Conservation (phyloP, 768 basidiomycete species). For the Cubamyces lactineus region DNA sequence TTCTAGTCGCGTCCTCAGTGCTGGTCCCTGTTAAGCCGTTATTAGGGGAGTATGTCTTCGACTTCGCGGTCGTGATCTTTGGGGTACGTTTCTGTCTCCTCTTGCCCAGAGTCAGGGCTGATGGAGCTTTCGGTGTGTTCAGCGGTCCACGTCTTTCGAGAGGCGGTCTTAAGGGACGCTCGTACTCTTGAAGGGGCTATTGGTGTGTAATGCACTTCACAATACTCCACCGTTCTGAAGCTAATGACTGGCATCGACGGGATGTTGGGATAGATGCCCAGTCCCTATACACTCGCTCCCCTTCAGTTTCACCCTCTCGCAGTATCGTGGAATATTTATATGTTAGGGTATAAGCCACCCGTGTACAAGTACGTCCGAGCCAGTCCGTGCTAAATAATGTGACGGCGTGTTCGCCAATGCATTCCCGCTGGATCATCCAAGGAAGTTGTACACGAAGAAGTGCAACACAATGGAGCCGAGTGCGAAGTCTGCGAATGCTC, state of each 20-base stretch:
- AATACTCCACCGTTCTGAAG: too few species aligned
- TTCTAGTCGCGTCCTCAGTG: conserved; percentile 6
- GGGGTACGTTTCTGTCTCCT: conserved; percentile 56
- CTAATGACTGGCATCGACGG: too few species aligned
- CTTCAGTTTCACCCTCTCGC: neutral
- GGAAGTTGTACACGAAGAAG: conserved; percentile 98
- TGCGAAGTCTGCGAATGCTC: conserved; percentile 97
- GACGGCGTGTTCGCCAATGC: neutral
- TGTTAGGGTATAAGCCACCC: conserved; percentile 8
- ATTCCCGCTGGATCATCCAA: conserved; percentile 59
- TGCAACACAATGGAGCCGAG: conserved; percentile 94
- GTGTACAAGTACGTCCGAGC: conserved; percentile 22
- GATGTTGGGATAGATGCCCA: too few species aligned
- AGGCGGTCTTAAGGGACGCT: conserved; percentile 37
- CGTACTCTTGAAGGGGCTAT: neutral
- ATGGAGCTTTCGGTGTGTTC: neutral
- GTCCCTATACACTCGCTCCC: neutral
- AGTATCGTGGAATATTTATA: conserved; percentile 17
- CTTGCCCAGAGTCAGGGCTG: conserved; percentile 3
- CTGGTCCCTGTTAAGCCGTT: conserved; percentile 1
- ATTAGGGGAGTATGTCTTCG: conserved; percentile 82
- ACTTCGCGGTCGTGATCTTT: conserved; percentile 82
- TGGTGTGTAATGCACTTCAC: too few species aligned
- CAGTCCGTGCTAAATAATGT: conserved; percentile 7
- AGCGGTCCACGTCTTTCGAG: conserved; percentile 81